Conservation (phyloP, 495 filamentous ascomycete species). For the Neurospora sp. region DNA sequence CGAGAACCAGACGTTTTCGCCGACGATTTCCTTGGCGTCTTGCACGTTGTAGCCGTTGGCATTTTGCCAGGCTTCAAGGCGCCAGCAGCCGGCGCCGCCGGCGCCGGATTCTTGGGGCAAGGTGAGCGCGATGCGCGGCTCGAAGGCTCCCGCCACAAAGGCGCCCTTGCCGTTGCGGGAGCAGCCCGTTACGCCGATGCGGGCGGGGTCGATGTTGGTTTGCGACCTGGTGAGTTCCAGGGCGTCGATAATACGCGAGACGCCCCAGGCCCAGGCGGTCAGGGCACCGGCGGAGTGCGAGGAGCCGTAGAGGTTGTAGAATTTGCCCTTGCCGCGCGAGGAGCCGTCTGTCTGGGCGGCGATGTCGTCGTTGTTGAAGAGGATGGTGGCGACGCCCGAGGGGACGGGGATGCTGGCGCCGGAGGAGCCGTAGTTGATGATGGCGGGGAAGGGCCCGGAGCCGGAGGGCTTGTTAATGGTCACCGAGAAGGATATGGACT, state of each 20-base stretch:
- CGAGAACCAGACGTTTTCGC: slow-evolving; percentile 44
- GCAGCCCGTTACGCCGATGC: slow-evolving; percentile 42
- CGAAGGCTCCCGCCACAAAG: slow-evolving; percentile 40
- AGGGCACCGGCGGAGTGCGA: slow-evolving; percentile 37
- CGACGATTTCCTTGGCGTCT: slow-evolving; percentile 37
- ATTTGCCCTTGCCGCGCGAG: slow-evolving; percentile 34
- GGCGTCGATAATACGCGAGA: slow-evolving; percentile 41
- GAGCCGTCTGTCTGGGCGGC: slow-evolving; percentile 27
- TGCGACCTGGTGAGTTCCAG: slow-evolving; percentile 31
- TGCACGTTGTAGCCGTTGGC: slow-evolving; percentile 38
- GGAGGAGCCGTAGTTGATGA: slow-evolving; percentile 31
- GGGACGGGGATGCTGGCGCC: slow-evolving; percentile 36
- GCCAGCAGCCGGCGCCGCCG: slow-evolving; percentile 42
- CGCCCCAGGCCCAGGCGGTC: slow-evolving; percentile 44
- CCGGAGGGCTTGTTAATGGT: slow-evolving; percentile 29
- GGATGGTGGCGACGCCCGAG: slow-evolving; percentile 35
- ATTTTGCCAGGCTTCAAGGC: slow-evolving; percentile 34
- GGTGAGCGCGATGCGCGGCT: slow-evolving; percentile 40
- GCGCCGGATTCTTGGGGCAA: slow-evolving; percentile 43
- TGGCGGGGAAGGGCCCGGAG: slow-evolving; percentile 33
- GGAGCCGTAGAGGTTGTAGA: slow-evolving; percentile 40
- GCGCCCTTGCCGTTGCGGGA: slow-evolving; percentile 47
- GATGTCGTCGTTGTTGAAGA: slow-evolving; percentile 40
- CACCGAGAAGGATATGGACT: slow-evolving; percentile 40
- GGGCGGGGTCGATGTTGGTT: slow-evolving; percentile 35